These are phyloP conservation scores for Geotrichum citri-aurantii DNA, from an alignment of 1,139 yeast genomes.

Conservation along the genomic window DNA sequence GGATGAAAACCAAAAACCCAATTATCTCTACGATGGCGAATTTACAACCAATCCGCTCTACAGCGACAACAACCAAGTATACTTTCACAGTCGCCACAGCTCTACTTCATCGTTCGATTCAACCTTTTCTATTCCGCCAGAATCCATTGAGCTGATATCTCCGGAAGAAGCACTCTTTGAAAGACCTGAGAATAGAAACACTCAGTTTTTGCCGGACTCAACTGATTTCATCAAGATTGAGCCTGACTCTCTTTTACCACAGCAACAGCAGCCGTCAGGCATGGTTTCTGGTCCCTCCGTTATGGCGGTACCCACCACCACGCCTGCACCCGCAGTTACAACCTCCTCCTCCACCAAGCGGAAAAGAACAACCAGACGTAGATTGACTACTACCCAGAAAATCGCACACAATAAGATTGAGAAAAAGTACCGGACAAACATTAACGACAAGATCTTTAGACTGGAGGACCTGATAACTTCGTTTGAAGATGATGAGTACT, in stretches of 20 bases:
- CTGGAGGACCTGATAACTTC: slow-evolving; percentile 61
- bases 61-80: background rate
- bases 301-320: background rate
- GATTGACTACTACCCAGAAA: slow-evolving; percentile 56
- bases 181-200: background rate
- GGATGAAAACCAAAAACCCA: background rate
- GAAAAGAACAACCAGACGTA: slow-evolving; percentile 51
- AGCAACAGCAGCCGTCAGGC: background rate
- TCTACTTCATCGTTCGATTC: background rate
- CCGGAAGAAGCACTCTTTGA: background rate
- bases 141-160: background rate
- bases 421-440: slow-evolving; percentile 64
- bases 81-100: background rate
- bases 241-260: background rate
- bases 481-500: slow-evolving; percentile 45
- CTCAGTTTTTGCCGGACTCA: background rate
- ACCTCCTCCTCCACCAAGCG: slow-evolving; percentile 24
- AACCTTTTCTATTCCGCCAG: background rate
- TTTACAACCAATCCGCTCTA: background rate
- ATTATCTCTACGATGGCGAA: background rate
- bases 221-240: background rate
- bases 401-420: slow-evolving; percentile 69
- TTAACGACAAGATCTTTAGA: slow-evolving; percentile 65
- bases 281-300: background rate
- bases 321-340: background rate